A percentile compares a stretch with the other conserved stretches of the same genome.
phyloP scores from a whole-genome alignment of 192 early-diverging fungal species.

The Allomyces macrogynus region DNA sequence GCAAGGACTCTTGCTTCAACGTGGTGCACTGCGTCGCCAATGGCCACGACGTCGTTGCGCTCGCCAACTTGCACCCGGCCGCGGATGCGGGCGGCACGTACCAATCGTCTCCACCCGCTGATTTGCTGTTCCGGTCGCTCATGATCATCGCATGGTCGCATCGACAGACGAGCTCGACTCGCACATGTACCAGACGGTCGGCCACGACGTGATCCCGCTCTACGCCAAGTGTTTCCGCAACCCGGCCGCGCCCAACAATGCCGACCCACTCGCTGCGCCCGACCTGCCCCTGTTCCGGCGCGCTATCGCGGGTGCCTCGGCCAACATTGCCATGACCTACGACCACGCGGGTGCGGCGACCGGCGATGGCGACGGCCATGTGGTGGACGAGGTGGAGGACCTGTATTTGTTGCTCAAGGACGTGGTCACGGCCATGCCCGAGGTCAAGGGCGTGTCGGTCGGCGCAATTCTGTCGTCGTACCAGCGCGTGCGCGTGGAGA shows the following conservation, averaged over 20 bases:
- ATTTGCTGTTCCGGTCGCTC: too few relatives aligned
- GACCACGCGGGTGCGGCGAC: not conserved
- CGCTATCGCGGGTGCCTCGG: conserved; percentile 46
- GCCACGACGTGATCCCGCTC: conserved; percentile 66
- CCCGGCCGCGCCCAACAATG: not conserved
- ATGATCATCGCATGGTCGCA: too few relatives aligned
- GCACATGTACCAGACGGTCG: conserved; percentile 94
- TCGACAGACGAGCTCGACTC: conserved; percentile 69
- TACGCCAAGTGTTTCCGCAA: conserved; percentile 56
- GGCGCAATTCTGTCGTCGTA: conserved; percentile 95
- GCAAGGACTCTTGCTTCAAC: conserved; percentile 92
- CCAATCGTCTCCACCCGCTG: too few relatives aligned
- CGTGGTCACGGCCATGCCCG: conserved; percentile 50
- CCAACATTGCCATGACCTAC: conserved; percentile 2
- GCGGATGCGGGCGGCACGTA: conserved; percentile 6
- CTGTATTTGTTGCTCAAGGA: conserved; percentile 47
- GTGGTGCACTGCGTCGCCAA: conserved; percentile 85
- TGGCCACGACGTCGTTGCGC: conserved; percentile 79
- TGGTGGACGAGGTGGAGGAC: conserved; percentile 89
- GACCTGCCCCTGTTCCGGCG: conserved; percentile 60
- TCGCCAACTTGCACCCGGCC: conserved; percentile 77
- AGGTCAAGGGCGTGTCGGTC: conserved; percentile 66
- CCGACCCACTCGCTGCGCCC: not conserved
- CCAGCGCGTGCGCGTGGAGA: conserved; percentile 88
- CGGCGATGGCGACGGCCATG: not conserved